Conservation (phyloP, 768 basidiomycete genomes). For the Amanita inopinata region DNA sequence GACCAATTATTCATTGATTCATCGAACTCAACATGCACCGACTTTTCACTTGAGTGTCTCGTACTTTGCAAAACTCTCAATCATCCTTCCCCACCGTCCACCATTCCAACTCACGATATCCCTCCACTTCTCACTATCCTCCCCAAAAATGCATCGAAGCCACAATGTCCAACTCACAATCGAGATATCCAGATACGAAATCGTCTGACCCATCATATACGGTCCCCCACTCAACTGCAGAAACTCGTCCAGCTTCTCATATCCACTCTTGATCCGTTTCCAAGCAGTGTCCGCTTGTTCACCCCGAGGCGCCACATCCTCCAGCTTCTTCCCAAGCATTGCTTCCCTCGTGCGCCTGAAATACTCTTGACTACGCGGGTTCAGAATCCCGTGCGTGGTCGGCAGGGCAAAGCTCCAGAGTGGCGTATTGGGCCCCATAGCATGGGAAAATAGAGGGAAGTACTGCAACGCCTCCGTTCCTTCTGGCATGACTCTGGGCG, state of each 20-base stretch:
- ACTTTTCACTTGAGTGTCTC: too few species aligned
- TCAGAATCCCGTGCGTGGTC: slow-evolving; percentile 5
- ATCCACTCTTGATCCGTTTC: slow-evolving; percentile 21
- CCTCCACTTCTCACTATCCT: slow-evolving; percentile 32
- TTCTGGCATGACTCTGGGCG: slow-evolving; percentile 22
- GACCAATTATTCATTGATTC: too few species aligned
- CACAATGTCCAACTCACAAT: slow-evolving; percentile 22
- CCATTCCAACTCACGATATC: slow-evolving; percentile 27
- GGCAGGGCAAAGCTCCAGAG: slow-evolving; percentile 9
- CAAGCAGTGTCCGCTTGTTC: slow-evolving; percentile 17
- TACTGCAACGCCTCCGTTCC: slow-evolving; percentile 5
- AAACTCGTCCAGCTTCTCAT: slow-evolving; percentile 16
- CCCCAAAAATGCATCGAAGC: slow-evolving; percentile 23
- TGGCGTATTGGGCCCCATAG: neutral
- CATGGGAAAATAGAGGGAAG: neutral
- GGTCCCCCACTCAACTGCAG: slow-evolving; percentile 16
- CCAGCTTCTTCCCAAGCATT: slow-evolving; percentile 7
- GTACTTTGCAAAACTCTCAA: slow-evolving; percentile 22
- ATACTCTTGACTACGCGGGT: slow-evolving; percentile 10
- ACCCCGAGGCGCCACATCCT: neutral
- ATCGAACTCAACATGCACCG: too few species aligned
- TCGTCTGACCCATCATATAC: slow-evolving; percentile 23
- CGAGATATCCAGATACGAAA: slow-evolving; percentile 32
- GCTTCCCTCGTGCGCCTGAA: slow-evolving; percentile 9
- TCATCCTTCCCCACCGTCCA: slow-evolving; percentile 28